Evolutionary conservation across 441 rosid species (phyloP).

Genomic region (Arabidopsis lyrata): DNA sequence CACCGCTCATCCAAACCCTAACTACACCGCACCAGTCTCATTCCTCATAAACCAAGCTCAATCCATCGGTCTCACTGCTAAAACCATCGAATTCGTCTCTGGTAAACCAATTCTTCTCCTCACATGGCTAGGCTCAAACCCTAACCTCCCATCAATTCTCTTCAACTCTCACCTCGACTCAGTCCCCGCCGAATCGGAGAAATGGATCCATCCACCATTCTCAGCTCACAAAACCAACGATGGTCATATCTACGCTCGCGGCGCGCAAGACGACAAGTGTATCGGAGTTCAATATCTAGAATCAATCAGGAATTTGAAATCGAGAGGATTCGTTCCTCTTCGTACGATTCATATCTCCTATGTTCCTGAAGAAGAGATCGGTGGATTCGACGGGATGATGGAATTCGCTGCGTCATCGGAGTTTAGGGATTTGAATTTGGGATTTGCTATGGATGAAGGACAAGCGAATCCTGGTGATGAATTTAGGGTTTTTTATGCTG

Average conservation of each 20-base stretch:
- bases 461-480: conserved; percentile 76
- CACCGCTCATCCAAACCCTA: conserved; percentile 87
- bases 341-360: conserved; percentile 73
- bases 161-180: conserved; percentile 95
- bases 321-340: conserved; percentile 52
- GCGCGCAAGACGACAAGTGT: conserved; percentile 91
- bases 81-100: conserved; percentile 55
- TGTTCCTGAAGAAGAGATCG: conserved; percentile 89
- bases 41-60: conserved; percentile 64
- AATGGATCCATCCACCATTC: conserved; percentile 86
- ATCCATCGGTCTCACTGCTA: conserved; percentile 57
- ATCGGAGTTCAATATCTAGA: conserved; percentile 83
- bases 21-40: conserved; percentile 67
- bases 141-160: conserved; percentile 72
- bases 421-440: conserved; percentile 70
- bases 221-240: conserved; percentile 60
- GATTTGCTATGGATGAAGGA: conserved; percentile 87
- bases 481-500: conserved; percentile 78
- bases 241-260: conserved; percentile 79
- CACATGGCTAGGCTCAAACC: conserved; percentile 78
- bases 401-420: conserved; percentile 63
- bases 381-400: conserved; percentile 67
- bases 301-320: conserved; percentile 68
- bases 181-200: conserved; percentile 79
- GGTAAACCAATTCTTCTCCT: conserved; percentile 66